Evolutionary conservation across 1,139 yeast genomes (phyloP).

Genomic region (Candida sp.): DNA sequence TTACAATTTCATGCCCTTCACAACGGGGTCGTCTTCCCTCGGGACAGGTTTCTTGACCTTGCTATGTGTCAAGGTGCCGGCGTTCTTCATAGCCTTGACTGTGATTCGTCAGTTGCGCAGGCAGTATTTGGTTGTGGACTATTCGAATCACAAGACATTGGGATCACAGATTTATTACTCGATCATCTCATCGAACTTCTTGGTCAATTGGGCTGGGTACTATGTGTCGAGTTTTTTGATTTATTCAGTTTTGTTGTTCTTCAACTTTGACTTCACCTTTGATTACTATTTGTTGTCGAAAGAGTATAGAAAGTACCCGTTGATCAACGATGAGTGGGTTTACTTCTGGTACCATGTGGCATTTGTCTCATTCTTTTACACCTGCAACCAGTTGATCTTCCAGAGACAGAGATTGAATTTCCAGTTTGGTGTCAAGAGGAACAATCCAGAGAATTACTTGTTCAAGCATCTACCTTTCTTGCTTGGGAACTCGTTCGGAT

Average conservation of each 20-base stretch:
- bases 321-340: slow-evolving; percentile 65
- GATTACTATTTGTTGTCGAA: slow-evolving; percentile 44
- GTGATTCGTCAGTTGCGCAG: slow-evolving; percentile 54
- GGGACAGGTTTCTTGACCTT: slow-evolving; percentile 35
- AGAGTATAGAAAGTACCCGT: slow-evolving; percentile 56
- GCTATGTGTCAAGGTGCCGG: slow-evolving; percentile 32
- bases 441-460: slow-evolving; percentile 44
- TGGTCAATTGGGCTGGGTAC: slow-evolving; percentile 40
- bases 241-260: slow-evolving; percentile 29
- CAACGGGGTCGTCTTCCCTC: slow-evolving; percentile 16
- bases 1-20: slow-evolving; percentile 28
- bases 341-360: slow-evolving; percentile 51
- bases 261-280: slow-evolving; percentile 29
- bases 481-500: slow-evolving; percentile 38
- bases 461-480: slow-evolving; percentile 32
- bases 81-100: slow-evolving; percentile 30
- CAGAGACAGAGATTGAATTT: slow-evolving; percentile 67
- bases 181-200: slow-evolving; percentile 43
- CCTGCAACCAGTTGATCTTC: slow-evolving; percentile 55
- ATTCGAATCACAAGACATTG: slow-evolving; percentile 52
- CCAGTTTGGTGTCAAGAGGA: slow-evolving; percentile 45
- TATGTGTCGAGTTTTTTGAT: slow-evolving; percentile 37
- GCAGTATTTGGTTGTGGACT: slow-evolving; percentile 54
- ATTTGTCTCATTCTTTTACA: slow-evolving; percentile 48
- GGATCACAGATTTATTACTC: slow-evolving; percentile 52